Base-by-base conservation (phyloP, 1,284 basidiomycete species). In the Moniliella sp. region DNA sequence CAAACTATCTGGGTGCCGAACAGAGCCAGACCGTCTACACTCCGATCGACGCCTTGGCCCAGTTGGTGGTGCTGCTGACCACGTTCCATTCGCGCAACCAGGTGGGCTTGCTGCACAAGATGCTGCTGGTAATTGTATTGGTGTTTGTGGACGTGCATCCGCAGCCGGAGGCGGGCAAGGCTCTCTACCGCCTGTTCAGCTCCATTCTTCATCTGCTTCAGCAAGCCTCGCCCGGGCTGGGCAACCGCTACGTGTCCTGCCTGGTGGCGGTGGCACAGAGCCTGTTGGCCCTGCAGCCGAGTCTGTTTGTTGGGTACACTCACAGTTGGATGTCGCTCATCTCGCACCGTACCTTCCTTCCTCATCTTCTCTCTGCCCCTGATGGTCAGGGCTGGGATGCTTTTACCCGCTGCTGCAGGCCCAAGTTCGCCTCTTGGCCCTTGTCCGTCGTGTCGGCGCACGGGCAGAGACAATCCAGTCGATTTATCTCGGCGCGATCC, bases 81-180 rank as follows among this genome's bases (percentile, higher is more conserved):
- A 97, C 97, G 67, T 94, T 97, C 61, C 88, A 97, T 47, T 84
- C 82, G 51, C 78, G 82, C 49, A 79, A 82, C 13, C 93, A 94
- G 63, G 80, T 86, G 15, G 79, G 91, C 57, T 97, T 97, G 64
- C 68, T 93, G 55, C 86, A 84, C 43, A 97, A 97, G 68, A 91
- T 97, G 39, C 65, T 97, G 35, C 91, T 86, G 5, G 97, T 97
- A 62, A 78, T 94, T 56, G 82, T 94, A 27, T 73, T 97, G 40
- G 84, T 93, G 21, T 67, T 99, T 31, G 83, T 91, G 25, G 82
- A 86, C 53, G 72, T 78, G 62, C 88, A 97, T 57, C 83, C 97
- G 62, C 83, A 93, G 52, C 76, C 83, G 57, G 83, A 81, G 2
- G 65, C 72, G 2, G 69, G 73, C 32, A 97, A 97, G 69, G 80